phyloP scores from a whole-genome alignment of 2,329 filamentous ascomycete genomes.

The Aureobasidium lini region DNA sequence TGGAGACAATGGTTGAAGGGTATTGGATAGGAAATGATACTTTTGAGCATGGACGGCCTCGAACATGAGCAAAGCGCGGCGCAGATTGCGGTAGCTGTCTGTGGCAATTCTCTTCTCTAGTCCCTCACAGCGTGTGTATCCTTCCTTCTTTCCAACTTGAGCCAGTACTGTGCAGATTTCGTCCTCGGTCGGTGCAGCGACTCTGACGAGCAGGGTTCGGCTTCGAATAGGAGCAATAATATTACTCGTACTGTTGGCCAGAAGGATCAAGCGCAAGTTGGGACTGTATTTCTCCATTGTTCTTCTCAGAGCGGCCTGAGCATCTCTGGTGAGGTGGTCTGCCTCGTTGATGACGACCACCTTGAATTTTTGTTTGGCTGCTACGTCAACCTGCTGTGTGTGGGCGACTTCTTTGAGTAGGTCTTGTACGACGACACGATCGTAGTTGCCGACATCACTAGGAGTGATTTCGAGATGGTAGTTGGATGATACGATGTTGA shows the following conservation, averaged over 20 bases:
- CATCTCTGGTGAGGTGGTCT: constrained; percentile 86
- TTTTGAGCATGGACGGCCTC: constrained; percentile 96
- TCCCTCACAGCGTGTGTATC: constrained; percentile 67
- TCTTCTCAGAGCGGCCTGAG: constrained; percentile 84
- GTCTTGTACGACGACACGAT: constrained; percentile 92
- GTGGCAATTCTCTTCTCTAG: constrained; percentile 79
- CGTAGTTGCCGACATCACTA: constrained; percentile 92
- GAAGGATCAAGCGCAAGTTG: constrained; percentile 80
- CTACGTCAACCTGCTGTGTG: constrained; percentile 95
- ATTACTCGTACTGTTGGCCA: constrained; percentile 94
- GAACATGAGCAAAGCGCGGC: constrained; percentile 89
- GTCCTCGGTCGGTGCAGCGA: constrained; percentile 76
- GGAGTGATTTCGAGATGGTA: constrained; percentile 99
- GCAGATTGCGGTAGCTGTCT: constrained; percentile 84
- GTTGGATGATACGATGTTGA: constrained; percentile 95
- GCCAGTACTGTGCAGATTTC: constrained; percentile 75
- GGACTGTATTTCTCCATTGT: constrained; percentile 99
- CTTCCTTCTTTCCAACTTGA: constrained; percentile 67
- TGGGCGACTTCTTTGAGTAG: constrained; percentile 96
- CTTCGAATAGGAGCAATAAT: constrained; percentile 98
- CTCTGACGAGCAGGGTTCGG: constrained; percentile 81
- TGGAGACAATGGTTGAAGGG: constrained; percentile 24
- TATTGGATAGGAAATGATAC: constrained; percentile 45
- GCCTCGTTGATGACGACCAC: constrained; percentile 99
- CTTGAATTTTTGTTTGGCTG: constrained; percentile 89